Conservation (phyloP, 805 yeast genomes). For the Candida krabiensis region DNA sequence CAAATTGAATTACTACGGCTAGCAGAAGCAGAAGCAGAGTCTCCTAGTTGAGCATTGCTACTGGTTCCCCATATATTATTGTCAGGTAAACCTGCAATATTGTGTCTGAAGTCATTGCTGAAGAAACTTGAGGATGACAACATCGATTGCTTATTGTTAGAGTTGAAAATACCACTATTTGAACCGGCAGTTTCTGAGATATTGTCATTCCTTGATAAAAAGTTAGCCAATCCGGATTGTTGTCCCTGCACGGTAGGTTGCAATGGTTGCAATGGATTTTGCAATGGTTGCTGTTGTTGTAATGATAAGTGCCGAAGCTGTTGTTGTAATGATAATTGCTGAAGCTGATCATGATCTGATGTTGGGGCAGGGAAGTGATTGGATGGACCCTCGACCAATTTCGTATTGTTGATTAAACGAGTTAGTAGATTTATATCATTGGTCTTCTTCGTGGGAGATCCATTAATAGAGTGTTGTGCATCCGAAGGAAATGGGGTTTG, state of each 20-base stretch:
- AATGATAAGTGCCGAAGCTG: conserved; percentile 3
- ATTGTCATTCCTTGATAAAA: conserved; percentile 14
- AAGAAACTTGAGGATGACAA: conserved; percentile 9
- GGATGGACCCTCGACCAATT: conserved; percentile 3
- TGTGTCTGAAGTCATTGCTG: conserved; percentile 6
- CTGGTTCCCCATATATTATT: conserved; percentile 16
- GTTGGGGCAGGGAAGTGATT: background rate
- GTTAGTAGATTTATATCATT: conserved; percentile 37
- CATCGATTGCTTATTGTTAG: conserved; percentile 1
- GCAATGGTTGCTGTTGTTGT: conserved; percentile 3
- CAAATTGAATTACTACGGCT: conserved; percentile 24
- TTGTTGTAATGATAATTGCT: conserved; percentile 2
- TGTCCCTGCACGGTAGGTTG: conserved; percentile 1
- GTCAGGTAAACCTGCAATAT: conserved; percentile 2
- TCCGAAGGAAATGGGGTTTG: background rate
- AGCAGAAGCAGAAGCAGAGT: conserved; percentile 6
- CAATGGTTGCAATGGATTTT: background rate
- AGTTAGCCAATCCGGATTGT: conserved; percentile 5
- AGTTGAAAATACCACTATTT: conserved; percentile 1
- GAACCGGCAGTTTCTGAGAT: conserved; percentile 10
- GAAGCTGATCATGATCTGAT: background rate
- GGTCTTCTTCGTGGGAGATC: conserved; percentile 22
- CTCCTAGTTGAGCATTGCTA: conserved; percentile 2
- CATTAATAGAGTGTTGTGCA: background rate
- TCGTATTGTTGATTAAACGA: conserved; percentile 19